Percentiles rank a stretch among this genome's conserved stretches.
phyloP scores from a whole-genome alignment of 768 basidiomycete genomes.

The Termitomyces sp. region DNA sequence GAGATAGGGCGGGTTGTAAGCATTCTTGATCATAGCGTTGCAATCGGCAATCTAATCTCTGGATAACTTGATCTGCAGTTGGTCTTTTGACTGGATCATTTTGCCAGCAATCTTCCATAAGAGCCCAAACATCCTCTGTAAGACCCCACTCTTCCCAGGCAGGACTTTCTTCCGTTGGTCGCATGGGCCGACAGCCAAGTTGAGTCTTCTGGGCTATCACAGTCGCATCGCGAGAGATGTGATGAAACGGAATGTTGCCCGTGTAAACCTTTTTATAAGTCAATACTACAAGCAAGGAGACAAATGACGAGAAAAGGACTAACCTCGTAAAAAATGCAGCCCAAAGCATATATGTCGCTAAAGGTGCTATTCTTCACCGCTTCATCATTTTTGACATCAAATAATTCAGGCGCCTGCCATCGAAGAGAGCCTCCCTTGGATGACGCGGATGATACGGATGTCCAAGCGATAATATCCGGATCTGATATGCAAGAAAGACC shows the following conservation, averaged over 20 bases:
- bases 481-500: neutral
- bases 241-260: neutral
- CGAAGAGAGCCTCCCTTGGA: neutral
- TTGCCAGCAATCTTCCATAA: slow-evolving; percentile 5
- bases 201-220: neutral
- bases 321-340: neutral
- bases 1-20: no score
- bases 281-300: no score
- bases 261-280: neutral
- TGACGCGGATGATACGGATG: neutral
- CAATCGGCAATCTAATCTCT: no score
- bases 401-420: neutral
- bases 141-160: neutral
- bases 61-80: neutral
- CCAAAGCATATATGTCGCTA: neutral
- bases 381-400: neutral
- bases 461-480: neutral
- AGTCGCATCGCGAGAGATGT: neutral
- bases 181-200: neutral
- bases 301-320: no score
- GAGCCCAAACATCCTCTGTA: neutral
- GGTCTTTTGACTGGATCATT: neutral
- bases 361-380: neutral
- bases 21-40: no score
- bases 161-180: neutral